phyloP scores from a whole-genome alignment of 129 eudicot species.

The Flaveria ramosissima region DNA sequence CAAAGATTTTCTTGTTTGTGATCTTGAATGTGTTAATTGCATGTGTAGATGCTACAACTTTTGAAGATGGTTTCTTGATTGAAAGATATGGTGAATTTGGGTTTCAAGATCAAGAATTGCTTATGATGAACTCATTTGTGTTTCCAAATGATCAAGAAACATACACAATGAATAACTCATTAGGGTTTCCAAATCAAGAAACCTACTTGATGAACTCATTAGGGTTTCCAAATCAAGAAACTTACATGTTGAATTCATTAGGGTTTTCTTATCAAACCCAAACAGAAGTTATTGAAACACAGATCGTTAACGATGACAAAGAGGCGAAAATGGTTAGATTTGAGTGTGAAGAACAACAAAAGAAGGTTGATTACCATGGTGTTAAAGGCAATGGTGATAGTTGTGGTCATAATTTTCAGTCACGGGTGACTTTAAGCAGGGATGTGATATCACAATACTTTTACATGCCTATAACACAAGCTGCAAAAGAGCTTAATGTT shows the following conservation, averaged over 20 bases:
- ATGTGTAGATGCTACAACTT: conserved; percentile 19
- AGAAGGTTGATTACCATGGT: conserved; percentile 16
- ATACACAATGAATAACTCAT: neutral
- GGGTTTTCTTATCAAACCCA: conserved; percentile 28
- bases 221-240: conserved; percentile 30
- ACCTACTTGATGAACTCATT: conserved; percentile 1
- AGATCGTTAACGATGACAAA: neutral
- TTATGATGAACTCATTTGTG: neutral
- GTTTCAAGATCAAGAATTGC: conserved; percentile 20
- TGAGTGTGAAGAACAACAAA: neutral
- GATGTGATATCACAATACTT: conserved; percentile 60
- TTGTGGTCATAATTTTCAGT: conserved; percentile 4
- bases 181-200: conserved; percentile 23
- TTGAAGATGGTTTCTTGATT: conserved; percentile 12
- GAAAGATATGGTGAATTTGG: neutral
- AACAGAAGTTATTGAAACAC: neutral
- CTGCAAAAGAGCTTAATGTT: conserved; percentile 82
- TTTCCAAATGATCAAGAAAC: conserved; percentile 15
- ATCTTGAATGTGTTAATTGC: neutral
- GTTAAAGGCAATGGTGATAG: neutral
- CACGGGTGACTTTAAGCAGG: conserved; percentile 41
- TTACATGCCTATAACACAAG: conserved; percentile 84
- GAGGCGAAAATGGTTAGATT: too few relatives aligned
- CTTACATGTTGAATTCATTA: conserved; percentile 11
- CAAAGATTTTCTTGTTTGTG: neutral